Conservation (phyloP, 2,329 filamentous ascomycete species). For the Allantophomopsis lycopodina region DNA sequence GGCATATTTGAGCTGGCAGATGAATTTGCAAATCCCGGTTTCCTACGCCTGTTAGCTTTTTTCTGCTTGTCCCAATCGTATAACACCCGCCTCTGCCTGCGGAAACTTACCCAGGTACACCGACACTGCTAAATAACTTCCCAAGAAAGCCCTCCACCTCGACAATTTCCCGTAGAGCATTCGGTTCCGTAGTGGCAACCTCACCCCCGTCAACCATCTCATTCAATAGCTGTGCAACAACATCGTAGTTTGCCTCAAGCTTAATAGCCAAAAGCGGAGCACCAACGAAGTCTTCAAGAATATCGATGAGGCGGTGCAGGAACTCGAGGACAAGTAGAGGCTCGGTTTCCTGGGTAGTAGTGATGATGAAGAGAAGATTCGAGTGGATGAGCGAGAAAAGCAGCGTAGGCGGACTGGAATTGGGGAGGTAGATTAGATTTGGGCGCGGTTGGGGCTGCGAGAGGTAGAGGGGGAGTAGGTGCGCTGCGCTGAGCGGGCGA, state of each 20-base stretch:
- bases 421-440: constrained; percentile 73
- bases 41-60: constrained; percentile 6
- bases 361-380: constrained; percentile 73
- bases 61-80: no score
- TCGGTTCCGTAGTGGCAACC: constrained; percentile 84
- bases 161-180: constrained; percentile 80
- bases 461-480: constrained; percentile 77
- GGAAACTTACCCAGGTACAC: constrained; percentile 52
- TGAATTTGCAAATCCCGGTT: constrained; percentile 14
- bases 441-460: constrained; percentile 69
- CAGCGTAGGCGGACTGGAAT: constrained; percentile 71
- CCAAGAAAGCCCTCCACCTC: constrained; percentile 86
- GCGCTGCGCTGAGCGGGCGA: constrained; percentile 61
- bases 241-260: constrained; percentile 83
- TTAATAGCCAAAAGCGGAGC: constrained; percentile 74
- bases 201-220: constrained; percentile 94
- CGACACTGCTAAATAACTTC: constrained; percentile 78
- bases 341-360: constrained; percentile 75
- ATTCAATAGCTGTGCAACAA: constrained; percentile 79
- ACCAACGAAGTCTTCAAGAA: constrained; percentile 86
- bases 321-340: constrained; percentile 88
- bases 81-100: no score
- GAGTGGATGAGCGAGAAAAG: constrained; percentile 83
- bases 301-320: constrained; percentile 82
- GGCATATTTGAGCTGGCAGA: constrained; percentile 16